Evolutionary conservation across 257 asterid species (phyloP), one percentile per base, ranked within the genome.

Genomic region (Osmanthus fragrans): DNA sequence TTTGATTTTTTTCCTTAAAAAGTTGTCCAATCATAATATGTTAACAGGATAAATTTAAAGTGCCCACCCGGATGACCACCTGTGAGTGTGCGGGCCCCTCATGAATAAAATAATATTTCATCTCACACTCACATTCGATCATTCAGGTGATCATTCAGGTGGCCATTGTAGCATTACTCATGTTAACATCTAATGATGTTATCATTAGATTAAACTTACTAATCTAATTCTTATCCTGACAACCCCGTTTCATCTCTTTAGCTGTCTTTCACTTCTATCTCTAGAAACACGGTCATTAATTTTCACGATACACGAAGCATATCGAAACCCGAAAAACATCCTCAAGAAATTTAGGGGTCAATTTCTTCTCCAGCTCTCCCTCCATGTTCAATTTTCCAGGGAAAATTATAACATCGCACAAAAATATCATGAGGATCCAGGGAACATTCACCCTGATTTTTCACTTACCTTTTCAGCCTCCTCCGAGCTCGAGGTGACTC

Each of bases 301-400:
- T 80, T 70, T 74, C 75, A 21, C 80, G 82, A 77, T 37, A 34
- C 65, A 18, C 84, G 72, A 77, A 81, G 80, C 85, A 21, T 51
- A 72, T 56, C 76, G 5, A 51, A 65, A 34, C 58, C 13, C 32
- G 60, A 16, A 40, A 63, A 63, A 58, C 18, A 58, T 13, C 72
- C 42, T 6, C 73, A 13, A 39, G 51, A 42, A 23, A 74, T 56
- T 82, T 86, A 84, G 88, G 88, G 91, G 7, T 51, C 60, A 79
- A 74, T 68, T 80, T 81, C 82, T 29, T 37, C 65, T 84, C 84
- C 79, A 42, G 39, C 73, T 80, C 80, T 85, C 65, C 58, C 30
- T 78, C 69, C 34, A n/a, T 30, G 69, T 58, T 36, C 71, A 32
- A 23, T 45, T 63, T 76, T 65, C 16, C 81, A 58, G 66, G 81